Evolutionary conservation across 805 yeast species (phyloP), one percentile per base, ranked within the genome.

Genomic region (Debaryomyces prosopidis): DNA sequence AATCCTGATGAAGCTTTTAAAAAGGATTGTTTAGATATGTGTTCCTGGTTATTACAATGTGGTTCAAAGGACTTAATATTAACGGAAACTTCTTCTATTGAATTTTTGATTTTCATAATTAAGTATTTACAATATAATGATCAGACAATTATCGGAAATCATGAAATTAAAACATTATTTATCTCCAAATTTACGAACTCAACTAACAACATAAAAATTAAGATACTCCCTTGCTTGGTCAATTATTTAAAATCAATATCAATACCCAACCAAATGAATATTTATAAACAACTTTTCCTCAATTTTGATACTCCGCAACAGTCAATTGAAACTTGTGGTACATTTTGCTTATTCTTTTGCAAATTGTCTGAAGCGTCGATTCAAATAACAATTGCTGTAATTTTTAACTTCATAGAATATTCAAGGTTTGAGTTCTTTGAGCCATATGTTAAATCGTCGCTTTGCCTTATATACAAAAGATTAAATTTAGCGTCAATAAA

Each of bases 11-110:
- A 50, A 1, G 56, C 55, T 1, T 54, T 77, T 6, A 50, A 57
- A 15, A 66, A 66, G 3, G 84, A 80, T 40, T 71, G 74, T 36
- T 55, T 54, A 31, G 86, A 82, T 50, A 69, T 83, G 15, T 63
- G 71, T 33, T 57, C 63, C 1, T 83, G 80, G 74, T 48, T 81
- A 7, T 34, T 67, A 2, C 53, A 61, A 14, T 62, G 81, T 39
- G 69, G 71, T 3, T 62, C 65, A 1, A 77, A 71, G 27, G 54
- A 60, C 2, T 59, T 77, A 39, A 60, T 82, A 11, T 53, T 65
- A 40, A 75, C 81, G 0, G 71, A 66, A 17, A 16, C 18, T 1
- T 65, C 78, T 1, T 50, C 56, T 3, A 18, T 54, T 1, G 62
- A 59, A 17, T 60, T 75, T 16, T 55, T 73, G 3, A 52, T 52